A percentile compares a stretch with the other conserved stretches of the same genome.
phyloP scores from a whole-genome alignment of 345 rosid species.

The Firmiana major region DNA sequence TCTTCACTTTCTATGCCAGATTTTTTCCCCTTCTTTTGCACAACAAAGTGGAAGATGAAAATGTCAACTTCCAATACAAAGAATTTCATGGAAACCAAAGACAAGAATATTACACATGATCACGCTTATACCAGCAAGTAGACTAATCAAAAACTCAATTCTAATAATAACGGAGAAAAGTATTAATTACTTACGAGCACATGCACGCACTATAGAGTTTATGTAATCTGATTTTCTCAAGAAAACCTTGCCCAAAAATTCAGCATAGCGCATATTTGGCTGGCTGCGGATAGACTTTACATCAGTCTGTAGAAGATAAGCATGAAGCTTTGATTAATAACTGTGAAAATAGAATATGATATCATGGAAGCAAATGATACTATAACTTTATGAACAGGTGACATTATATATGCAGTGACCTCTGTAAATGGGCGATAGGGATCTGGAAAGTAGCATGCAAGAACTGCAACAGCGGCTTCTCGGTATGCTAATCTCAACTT shows the following conservation, averaged over 20 bases:
- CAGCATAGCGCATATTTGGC: constrained; percentile 71
- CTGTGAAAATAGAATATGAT: neutral
- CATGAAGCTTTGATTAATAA: constrained; percentile 14
- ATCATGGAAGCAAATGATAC: constrained; percentile 12
- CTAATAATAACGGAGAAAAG: neutral
- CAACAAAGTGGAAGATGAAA: neutral
- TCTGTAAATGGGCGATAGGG: constrained; percentile 66
- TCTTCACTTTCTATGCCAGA: constrained; percentile 9
- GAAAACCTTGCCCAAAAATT: constrained; percentile 61
- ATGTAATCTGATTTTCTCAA: constrained; percentile 74
- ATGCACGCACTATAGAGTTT: constrained; percentile 72
- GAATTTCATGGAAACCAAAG: constrained; percentile 3
- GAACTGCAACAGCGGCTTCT: constrained; percentile 94
- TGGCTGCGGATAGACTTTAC: constrained; percentile 69
- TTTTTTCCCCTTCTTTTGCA: neutral
- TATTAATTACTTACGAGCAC: constrained; percentile 69
- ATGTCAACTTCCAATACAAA: neutral
- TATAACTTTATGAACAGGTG: neutral
- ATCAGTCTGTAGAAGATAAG: constrained; percentile 58
- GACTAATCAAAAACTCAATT: neutral
- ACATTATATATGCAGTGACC: constrained; percentile 33
- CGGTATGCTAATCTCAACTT: constrained; percentile 85
- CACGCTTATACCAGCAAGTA: neutral
- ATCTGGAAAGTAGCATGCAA: constrained; percentile 84
- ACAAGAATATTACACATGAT: neutral